Evolutionary conservation across 2,329 filamentous ascomycete genomes (phyloP).

Genomic region (Fusarium sp.): DNA sequence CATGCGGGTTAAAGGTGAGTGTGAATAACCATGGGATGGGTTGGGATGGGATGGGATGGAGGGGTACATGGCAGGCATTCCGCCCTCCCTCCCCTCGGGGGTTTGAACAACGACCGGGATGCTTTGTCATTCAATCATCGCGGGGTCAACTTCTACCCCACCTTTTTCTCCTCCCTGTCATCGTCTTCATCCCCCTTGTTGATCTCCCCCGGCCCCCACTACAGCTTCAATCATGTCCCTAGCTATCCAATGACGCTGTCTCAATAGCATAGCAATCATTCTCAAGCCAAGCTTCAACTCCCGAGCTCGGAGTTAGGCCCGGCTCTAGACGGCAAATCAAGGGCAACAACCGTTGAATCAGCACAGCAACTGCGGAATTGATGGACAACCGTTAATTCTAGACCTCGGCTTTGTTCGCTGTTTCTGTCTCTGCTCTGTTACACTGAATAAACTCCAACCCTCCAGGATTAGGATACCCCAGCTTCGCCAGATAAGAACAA

Average conservation of each 20-base stretch:
- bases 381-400: neutral
- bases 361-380: neutral
- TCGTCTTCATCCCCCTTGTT: neutral
- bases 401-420: neutral
- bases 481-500: neutral
- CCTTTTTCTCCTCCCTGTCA: neutral
- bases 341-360: neutral
- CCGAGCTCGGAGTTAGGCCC: neutral
- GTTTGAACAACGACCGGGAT: neutral
- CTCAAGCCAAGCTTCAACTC: neutral
- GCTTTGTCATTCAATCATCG: constrained; percentile 5
- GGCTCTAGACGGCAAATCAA: neutral
- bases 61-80: neutral
- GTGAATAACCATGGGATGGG: neutral
- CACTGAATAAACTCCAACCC: neutral
- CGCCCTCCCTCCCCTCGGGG: neutral
- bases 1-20: constrained; percentile 29
- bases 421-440: neutral
- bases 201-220: neutral
- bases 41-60: neutral
- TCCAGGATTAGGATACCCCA: constrained; percentile 11
- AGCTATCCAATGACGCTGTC: neutral
- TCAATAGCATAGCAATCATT: neutral
- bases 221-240: neutral
- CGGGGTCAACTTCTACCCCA: neutral